Conservation (phyloP, 805 yeast genomes). For the Myxozyma neglecta region DNA sequence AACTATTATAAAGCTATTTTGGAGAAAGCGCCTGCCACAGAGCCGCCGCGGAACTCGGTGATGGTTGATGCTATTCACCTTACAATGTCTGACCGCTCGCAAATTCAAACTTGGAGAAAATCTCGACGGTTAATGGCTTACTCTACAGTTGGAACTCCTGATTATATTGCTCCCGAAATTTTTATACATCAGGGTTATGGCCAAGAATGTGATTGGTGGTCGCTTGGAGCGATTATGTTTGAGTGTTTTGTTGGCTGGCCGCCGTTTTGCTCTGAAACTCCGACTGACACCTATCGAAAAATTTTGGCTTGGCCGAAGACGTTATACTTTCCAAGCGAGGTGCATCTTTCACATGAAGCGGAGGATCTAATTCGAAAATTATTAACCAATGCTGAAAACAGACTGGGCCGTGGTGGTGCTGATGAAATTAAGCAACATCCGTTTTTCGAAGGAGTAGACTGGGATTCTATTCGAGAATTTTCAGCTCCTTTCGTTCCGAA, state of each 20-base stretch:
- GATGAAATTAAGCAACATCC: conserved; percentile 88
- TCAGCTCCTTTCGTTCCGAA: conserved; percentile 94
- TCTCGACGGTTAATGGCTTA: conserved; percentile 91
- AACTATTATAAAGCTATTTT: conserved; percentile 79
- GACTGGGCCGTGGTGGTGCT: conserved; percentile 92
- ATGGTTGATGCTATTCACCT: conserved; percentile 92
- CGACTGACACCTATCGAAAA: conserved; percentile 89
- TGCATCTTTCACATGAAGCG: conserved; percentile 82
- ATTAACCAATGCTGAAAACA: conserved; percentile 72
- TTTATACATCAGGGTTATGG: conserved; percentile 92
- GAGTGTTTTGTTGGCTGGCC: conserved; percentile 98
- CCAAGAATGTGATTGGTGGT: conserved; percentile 98
- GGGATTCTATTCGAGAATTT: conserved; percentile 84
- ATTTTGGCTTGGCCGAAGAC: conserved; percentile 90
- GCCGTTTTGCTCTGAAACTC: conserved; percentile 92
- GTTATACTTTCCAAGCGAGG: conserved; percentile 84
- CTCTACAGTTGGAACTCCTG: conserved; percentile 95
- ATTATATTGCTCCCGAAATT: conserved; percentile 93
- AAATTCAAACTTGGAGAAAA: conserved; percentile 94
- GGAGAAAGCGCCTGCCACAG: conserved; percentile 50
- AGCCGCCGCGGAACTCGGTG: conserved; percentile 65
- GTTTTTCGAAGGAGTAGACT: conserved; percentile 92
- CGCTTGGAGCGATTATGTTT: conserved; percentile 92
- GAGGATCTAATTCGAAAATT: conserved; percentile 81
- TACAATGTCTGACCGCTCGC: conserved; percentile 92